Base-by-base conservation (phyloP, 495 filamentous ascomycete species). In the Penicillium samsonianum region DNA sequence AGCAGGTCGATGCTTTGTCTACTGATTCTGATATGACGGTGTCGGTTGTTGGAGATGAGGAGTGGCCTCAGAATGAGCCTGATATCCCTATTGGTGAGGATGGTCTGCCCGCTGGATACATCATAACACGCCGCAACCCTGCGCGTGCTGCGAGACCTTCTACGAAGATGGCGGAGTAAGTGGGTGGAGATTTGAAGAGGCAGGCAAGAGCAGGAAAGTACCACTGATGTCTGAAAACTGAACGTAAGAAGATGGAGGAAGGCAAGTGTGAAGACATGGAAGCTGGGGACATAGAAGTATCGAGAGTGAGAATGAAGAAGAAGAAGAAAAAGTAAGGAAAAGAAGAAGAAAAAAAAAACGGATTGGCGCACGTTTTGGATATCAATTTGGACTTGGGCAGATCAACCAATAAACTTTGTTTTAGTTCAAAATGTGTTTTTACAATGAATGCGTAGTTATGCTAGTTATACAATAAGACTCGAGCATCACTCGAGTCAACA, bases 401-500 rank as follows among this genome's bases (percentile, higher is more conserved):
- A 14, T 43, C 22, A 31, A 31, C 17, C 23, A 53, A 53, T 43
- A 22, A 30, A 43, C 6, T 9, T 53, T 20, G n/a, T 43, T 37
- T 38, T 37, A 31, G 17, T 33, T 28, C 23, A 22, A 28, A 8
- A 37, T 9, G 11, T 50, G 3, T 45, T 62, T 64, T 58, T 58
- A 63, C 53, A 65, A 53, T 53, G 26, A 11, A 22, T 40, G 30
- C 20, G 16, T 17, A 40, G 52, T 41, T 42, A 31, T 45, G 22
- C 31, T 59, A 62, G 22, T 59, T 50, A 55, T 63, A 63, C 60
- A 63, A 22, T 33, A 26, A 20, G 48, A 45, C 43, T 43, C 37
- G 22, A 46, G 30, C 0, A 14, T 30, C 38, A 22, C 17, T 55
- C 33, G 14, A 48, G 33, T 37, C 57, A 9, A 48, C 20, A 44